Base-by-base conservation (phyloP, 1,284 basidiomycete genomes). In the Fomitopsis pinicola region DNA sequence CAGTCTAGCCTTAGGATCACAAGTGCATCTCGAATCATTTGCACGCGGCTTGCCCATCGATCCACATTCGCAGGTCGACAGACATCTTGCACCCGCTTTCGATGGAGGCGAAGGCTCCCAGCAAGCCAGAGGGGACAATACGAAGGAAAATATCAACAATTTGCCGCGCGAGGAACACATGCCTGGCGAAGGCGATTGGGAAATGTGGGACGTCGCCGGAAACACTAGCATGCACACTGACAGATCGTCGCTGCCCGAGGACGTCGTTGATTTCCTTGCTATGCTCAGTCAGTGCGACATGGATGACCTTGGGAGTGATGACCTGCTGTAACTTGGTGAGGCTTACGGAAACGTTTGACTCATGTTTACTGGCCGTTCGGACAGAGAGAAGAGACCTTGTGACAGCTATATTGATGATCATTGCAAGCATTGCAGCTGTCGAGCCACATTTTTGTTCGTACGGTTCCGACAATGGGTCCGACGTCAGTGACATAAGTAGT, bases 131-230 rank as follows among this genome's bases (percentile, higher is more conserved):
- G 38, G 14, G 3, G 38, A 12, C 14, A 15, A 15, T 40, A 12
- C 38, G 1, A 40, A 17, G 28, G 17, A 42, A 5, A 12, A 5
- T 38, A 22, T 60, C 59, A 1, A 55, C 56, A 17, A 22, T 6
- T 36, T 40, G 38, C 38, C 38, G 38, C 38, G 38, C 38, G 38
- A 40, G 12, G 12, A 40, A 15, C 38, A 40, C 3, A 12, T 40
- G 12, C 9, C 38, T 40, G 9, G 38, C 14, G 38, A 65, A 8
- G 28, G 19, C 17, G 35, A 53, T 5, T 57, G 42, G 9, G 58
- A 44, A 22, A 59, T 58, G 30, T 56, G 58, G 33, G 19, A 58
- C 10, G 58, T 57, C 38, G 42, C 54, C n/a, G 58, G 64, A 52
- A 59, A 62, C 5, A 40, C 62, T 22, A 40, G 46, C 8, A 59